Evolutionary conservation across 805 yeast genomes (phyloP).

Genomic region (Candida chauliodis): DNA sequence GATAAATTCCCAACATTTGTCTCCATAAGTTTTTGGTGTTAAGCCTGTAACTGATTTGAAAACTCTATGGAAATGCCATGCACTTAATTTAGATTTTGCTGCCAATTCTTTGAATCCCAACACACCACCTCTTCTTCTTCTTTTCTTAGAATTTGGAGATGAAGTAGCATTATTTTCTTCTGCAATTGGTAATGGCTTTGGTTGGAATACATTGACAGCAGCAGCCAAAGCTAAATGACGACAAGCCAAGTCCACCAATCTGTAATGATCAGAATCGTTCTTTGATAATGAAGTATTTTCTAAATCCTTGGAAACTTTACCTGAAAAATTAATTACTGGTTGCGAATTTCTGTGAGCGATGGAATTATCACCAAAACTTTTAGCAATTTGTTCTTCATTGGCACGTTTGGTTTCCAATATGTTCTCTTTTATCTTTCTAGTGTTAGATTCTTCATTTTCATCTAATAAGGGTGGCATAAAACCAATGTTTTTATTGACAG

Average conservation of each 20-base stretch:
- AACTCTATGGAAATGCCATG: conserved; percentile 93
- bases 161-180: conserved; percentile 11
- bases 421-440: conserved; percentile 33
- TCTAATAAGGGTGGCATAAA: conserved; percentile 50
- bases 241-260: conserved; percentile 73
- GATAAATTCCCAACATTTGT: conserved; percentile 66
- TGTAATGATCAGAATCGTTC: conserved; percentile 65
- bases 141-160: conserved; percentile 23
- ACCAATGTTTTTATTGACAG: conserved; percentile 56
- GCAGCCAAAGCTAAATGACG: conserved; percentile 83
- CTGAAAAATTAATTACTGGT: conserved; percentile 25
- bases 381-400: conserved; percentile 22
- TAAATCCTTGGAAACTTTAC: conserved; percentile 22
- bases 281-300: conserved; percentile 35
- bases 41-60: conserved; percentile 82
- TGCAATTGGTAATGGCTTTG: conserved; percentile 16
- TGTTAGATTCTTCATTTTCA: conserved; percentile 41
- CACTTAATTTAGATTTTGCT: conserved; percentile 73
- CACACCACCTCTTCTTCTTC: conserved; percentile 72
- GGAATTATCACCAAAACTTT: conserved; percentile 13
- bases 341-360: conserved; percentile 22
- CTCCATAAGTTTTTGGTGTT: conserved; percentile 88
- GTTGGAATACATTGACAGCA: conserved; percentile 39
- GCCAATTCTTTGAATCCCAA: conserved; percentile 85
- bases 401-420: conserved; percentile 24